Evolutionary conservation across 805 yeast genomes (phyloP).

Genomic region (Cyberlindnera bimundalis): DNA sequence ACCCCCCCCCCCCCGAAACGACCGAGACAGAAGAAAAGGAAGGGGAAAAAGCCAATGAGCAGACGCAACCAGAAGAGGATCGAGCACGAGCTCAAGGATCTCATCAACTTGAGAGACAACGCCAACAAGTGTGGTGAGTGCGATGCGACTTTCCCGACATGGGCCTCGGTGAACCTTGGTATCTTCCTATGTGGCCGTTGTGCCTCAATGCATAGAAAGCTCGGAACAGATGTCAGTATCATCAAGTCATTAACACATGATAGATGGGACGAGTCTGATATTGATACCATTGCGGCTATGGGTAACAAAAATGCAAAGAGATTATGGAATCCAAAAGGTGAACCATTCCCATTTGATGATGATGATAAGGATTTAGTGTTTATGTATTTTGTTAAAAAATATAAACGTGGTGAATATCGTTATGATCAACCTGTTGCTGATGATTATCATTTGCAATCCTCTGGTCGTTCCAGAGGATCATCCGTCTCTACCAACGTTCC

Average conservation of each 20-base stretch:
- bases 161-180: slow-evolving; percentile 44
- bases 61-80: slow-evolving; percentile 40
- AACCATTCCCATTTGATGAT: slow-evolving; percentile 72
- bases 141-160: slow-evolving; percentile 56
- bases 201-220: slow-evolving; percentile 70
- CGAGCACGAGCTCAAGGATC: slow-evolving; percentile 52
- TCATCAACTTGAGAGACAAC: slow-evolving; percentile 58
- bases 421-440: slow-evolving; percentile 28
- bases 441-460: slow-evolving; percentile 26
- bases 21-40: too few relatives aligned
- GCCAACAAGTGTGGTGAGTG: slow-evolving; percentile 80
- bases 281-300: slow-evolving; percentile 38
- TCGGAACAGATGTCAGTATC: slow-evolving; percentile 57
- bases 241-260: slow-evolving; percentile 76
- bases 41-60: slow-evolving; percentile 3
- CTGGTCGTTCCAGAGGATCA: slow-evolving; percentile 9
- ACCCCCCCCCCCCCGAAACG: too few relatives aligned
- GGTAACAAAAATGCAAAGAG: slow-evolving; percentile 63
- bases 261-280: slow-evolving; percentile 57
- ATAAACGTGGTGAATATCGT: slow-evolving; percentile 56
- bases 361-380: slow-evolving; percentile 64
- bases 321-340: slow-evolving; percentile 65
- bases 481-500: slow-evolving; percentile 32
- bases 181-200: slow-evolving; percentile 80
- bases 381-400: slow-evolving; percentile 62